Evolutionary conservation across 768 basidiomycete species (phyloP), one percentile per base, ranked within the genome.

Genomic region (Boletus rufocinnamomeus): DNA sequence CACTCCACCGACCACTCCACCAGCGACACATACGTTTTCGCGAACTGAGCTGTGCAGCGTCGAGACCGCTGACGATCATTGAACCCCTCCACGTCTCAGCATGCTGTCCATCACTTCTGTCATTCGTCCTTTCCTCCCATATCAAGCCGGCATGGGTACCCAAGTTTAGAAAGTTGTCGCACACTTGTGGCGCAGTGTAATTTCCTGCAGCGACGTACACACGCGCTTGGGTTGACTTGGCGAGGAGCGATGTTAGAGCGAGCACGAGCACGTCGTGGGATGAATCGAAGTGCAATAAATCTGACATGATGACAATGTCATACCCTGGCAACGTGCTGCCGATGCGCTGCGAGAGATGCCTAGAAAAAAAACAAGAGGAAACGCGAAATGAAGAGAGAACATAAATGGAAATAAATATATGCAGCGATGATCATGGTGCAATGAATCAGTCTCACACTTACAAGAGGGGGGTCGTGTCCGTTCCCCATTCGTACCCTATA

Each of bases 401-500:
- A 45, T 25, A 41, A 21, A 17, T 9, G 9, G 40, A 40, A 40
- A n/a, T 13, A 45, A 35, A 40, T 21, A 14, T 23, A 37, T 32
- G 16, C 30, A 27, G 11, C 4, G 11, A 32, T 30, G 56, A 52
- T 43, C 49, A 14, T 13, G 38, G 41, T 43, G 49, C 34, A 52
- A 53, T 52, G 11, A 45, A 56, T 37, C 50, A 37, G 48, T 1
- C 16, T 49, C 32, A 52, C 23, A 72, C 81, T 63, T 70, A 87
- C 86, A 85, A 64, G 21, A 87, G 73, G 23, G 70, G 67, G 27
- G 64, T 56, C 16, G 76, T 65, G 64, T 85, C 78, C 41, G 68
- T 69, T 25, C 89, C 88, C 89, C 90, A 91, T 62, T 84, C 85
- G 69, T 87, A 84, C 17, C 84, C 84, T 35, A 63, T 52, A 46